These are phyloP conservation scores for Colletotrichum gigasporum DNA, from an alignment of 2,329 filamentous ascomycete species.

Conservation along the genomic window DNA sequence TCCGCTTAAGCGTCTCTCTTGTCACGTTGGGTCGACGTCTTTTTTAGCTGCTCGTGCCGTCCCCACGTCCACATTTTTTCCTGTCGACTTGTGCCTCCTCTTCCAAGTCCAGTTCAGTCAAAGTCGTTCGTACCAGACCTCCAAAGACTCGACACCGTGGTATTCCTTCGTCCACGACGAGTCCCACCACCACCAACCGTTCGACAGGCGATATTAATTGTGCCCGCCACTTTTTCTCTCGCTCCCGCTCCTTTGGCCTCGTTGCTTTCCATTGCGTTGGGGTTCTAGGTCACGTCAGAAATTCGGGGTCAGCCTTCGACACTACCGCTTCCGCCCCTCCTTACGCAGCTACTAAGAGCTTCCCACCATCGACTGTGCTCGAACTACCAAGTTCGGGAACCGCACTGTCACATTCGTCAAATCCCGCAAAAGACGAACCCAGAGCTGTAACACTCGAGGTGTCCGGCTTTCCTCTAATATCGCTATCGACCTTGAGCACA, in stretches of 20 bases:
- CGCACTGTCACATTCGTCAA: background rate
- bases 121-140: slow-evolving; percentile 18
- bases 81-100: slow-evolving; percentile 25
- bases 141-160: slow-evolving; percentile 19
- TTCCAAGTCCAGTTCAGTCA: slow-evolving; percentile 19
- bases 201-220: slow-evolving; percentile 3
- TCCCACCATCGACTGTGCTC: background rate
- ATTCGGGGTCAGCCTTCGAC: slow-evolving; percentile 3
- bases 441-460: slow-evolving; percentile 17
- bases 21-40: slow-evolving; percentile 32
- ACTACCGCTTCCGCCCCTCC: slow-evolving; percentile 9
- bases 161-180: slow-evolving; percentile 8
- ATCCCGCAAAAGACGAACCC: slow-evolving; percentile 1
- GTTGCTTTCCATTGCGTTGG: slow-evolving; percentile 24
- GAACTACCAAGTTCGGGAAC: background rate
- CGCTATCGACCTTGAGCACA: slow-evolving; percentile 17
- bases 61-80: slow-evolving; percentile 33
- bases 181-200: background rate
- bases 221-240: background rate
- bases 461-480: slow-evolving; percentile 25
- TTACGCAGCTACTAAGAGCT: slow-evolving; percentile 18
- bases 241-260: slow-evolving; percentile 7
- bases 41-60: slow-evolving; percentile 30
- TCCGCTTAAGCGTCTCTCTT: slow-evolving; percentile 30
- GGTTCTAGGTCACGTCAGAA: slow-evolving; percentile 25